Conservation (phyloP, 2,329 filamentous ascomycete species). For the Aspergillus sergii region DNA sequence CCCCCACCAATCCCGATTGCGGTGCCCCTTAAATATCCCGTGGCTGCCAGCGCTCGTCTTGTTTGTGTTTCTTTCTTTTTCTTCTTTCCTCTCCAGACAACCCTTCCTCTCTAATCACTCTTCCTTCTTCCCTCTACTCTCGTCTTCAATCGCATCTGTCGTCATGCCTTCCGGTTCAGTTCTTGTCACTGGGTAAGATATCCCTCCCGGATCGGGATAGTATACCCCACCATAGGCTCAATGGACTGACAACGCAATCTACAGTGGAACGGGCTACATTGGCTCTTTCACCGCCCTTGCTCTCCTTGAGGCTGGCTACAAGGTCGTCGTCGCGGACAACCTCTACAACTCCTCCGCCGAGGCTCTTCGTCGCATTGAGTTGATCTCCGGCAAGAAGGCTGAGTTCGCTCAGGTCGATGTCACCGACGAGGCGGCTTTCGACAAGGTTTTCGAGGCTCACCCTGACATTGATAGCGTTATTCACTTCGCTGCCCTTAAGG, state of each 20-base stretch:
- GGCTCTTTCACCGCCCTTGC: conserved; percentile 94
- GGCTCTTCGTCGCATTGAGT: conserved; percentile 90
- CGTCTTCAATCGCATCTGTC: conserved; percentile 9
- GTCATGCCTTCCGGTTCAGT: conserved; percentile 82
- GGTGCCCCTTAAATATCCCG: conserved; percentile 13
- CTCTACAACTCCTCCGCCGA: conserved; percentile 96
- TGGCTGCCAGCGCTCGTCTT: not conserved
- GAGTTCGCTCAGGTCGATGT: conserved; percentile 85
- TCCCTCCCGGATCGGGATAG: conserved; percentile 22
- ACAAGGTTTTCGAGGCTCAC: conserved; percentile 84
- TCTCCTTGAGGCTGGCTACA: conserved; percentile 90
- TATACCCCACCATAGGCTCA: not conserved
- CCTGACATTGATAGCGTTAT: conserved; percentile 97
- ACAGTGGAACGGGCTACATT: conserved; percentile 97
- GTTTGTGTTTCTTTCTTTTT: conserved; percentile 4
- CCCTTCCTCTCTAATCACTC: conserved; percentile 3
- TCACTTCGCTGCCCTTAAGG: conserved; percentile 97
- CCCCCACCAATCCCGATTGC: conserved; percentile 4
- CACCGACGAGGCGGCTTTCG: conserved; percentile 79
- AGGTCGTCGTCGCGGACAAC: conserved; percentile 95
- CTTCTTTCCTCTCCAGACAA: conserved; percentile 5
- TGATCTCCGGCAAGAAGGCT: conserved; percentile 86
- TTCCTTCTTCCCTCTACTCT: not conserved
- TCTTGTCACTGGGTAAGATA: conserved; percentile 82
- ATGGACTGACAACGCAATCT: conserved; percentile 23